Evolutionary conservation across 106 monocot species (phyloP).

Genomic region (Agapanthus africanus): DNA sequence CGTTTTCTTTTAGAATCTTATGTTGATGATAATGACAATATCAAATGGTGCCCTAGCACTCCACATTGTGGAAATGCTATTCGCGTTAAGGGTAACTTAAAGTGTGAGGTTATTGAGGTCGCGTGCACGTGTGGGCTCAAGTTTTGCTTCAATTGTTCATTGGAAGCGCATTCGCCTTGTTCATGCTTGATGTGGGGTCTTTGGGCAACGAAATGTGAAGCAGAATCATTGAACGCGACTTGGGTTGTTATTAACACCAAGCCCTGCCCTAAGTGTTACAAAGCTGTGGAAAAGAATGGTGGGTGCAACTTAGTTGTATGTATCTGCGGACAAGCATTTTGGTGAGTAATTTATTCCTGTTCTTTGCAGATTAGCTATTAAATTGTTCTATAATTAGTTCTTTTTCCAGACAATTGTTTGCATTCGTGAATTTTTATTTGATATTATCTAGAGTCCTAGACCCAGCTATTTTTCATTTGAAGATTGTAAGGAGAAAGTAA

Average conservation of each 20-base stretch:
- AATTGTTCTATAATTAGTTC: neutral
- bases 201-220: slow-evolving; percentile 48
- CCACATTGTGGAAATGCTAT: slow-evolving; percentile 88
- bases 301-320: slow-evolving; percentile 72
- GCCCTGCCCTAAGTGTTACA: slow-evolving; percentile 65
- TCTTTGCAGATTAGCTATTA: neutral
- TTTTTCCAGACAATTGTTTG: neutral
- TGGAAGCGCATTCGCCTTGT: slow-evolving; percentile 71
- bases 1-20: slow-evolving; percentile 74
- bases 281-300: slow-evolving; percentile 62
- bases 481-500: too few species aligned
- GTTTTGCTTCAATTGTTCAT: slow-evolving; percentile 73
- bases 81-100: slow-evolving; percentile 38
- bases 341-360: slow-evolving; percentile 34
- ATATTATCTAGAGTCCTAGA: too few species aligned
- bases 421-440: slow-evolving; percentile 2
- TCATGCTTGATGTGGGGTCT: slow-evolving; percentile 75
- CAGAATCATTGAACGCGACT: slow-evolving; percentile 38
- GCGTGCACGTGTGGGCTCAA: slow-evolving; percentile 65
- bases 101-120: slow-evolving; percentile 64
- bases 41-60: slow-evolving; percentile 73
- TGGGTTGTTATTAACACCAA: slow-evolving; percentile 71
- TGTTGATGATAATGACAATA: slow-evolving; percentile 62
- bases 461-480: too few species aligned
- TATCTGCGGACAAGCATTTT: slow-evolving; percentile 62